A percentile compares a stretch with the other conserved stretches of the same genome.
These are phyloP conservation scores for Citrus reticulata DNA, from an alignment of 345 rosid species.

Conservation along the genomic window DNA sequence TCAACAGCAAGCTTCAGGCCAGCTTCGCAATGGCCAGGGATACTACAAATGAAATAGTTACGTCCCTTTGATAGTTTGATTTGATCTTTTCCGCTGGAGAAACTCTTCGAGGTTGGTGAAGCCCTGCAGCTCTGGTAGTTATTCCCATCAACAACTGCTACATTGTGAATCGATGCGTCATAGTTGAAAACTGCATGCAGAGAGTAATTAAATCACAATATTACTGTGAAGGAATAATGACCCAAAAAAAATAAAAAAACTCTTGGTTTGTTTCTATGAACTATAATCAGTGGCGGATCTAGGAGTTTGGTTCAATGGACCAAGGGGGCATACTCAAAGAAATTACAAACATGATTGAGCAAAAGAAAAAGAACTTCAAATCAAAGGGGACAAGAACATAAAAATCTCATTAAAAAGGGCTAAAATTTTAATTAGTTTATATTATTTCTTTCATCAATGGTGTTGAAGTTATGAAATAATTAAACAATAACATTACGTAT, in stretches of 20 bases:
- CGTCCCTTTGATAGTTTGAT: conserved; percentile 16
- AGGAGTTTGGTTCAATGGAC: no score
- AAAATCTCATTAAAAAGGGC: background rate
- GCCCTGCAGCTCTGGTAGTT: conserved; percentile 9
- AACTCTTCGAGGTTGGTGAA: conserved; percentile 1
- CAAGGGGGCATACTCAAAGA: background rate
- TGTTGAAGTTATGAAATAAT: no score
- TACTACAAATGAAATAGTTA: conserved; percentile 25
- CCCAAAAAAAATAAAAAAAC: background rate
- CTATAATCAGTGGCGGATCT: no score
- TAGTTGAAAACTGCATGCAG: conserved; percentile 19
- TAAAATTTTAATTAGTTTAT: no score
- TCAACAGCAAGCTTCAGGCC: conserved; percentile 23
- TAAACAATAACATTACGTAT: no score
- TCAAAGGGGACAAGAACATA: no score
- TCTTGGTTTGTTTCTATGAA: background rate
- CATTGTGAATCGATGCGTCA: conserved; percentile 19
- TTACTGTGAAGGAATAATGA: background rate
- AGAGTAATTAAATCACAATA: background rate
- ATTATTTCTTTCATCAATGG: no score
- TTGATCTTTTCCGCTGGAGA: conserved; percentile 17
- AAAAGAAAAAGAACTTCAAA: no score
- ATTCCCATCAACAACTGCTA: conserved; percentile 14
- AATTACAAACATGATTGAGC: background rate
- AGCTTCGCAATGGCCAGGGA: conserved; percentile 20